Conservation (phyloP, 2,329 filamentous ascomycete species). For the Emergomyces pasteurianus region DNA sequence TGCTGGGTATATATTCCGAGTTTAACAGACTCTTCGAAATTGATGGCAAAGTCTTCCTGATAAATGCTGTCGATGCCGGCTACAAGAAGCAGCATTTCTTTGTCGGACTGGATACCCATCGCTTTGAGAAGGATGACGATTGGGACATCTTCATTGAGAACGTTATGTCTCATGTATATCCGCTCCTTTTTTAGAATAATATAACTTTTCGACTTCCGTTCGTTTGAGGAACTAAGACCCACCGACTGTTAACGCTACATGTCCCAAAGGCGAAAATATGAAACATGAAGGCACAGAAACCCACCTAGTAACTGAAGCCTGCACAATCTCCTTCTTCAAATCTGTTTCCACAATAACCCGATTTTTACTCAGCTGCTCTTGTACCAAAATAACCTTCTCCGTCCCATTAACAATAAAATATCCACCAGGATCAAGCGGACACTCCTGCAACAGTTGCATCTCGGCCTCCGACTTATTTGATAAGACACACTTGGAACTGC, state of each 20-base stretch:
- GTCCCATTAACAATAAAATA: conserved; percentile 98
- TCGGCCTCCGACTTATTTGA: conserved; percentile 70
- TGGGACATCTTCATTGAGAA: conserved; percentile 83
- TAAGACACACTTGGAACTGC: conserved; percentile 85
- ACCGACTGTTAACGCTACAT: background rate
- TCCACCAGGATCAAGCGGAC: conserved; percentile 86
- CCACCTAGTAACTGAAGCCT: conserved; percentile 75
- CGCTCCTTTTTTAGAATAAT: conserved; percentile 88
- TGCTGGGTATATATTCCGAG: conserved; percentile 83
- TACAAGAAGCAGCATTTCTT: conserved; percentile 85
- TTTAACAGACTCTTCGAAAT: conserved; percentile 84
- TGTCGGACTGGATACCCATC: conserved; percentile 84
- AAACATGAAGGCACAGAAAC: background rate
- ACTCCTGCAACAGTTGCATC: conserved; percentile 91
- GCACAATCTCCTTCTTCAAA: conserved; percentile 82
- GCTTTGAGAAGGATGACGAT: conserved; percentile 90
- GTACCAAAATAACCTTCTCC: conserved; percentile 96
- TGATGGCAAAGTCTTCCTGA: conserved; percentile 89
- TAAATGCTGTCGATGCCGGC: conserved; percentile 78
- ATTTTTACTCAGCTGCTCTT: conserved; percentile 98
- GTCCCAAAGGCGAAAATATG: background rate
- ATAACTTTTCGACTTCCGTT: conserved; percentile 96
- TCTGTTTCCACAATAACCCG: conserved; percentile 93
- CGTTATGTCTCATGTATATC: conserved; percentile 83
- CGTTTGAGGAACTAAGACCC: conserved; percentile 76